phyloP scores from a whole-genome alignment of 2,329 filamentous ascomycete species.

The Emmonsiellopsis sp. region DNA sequence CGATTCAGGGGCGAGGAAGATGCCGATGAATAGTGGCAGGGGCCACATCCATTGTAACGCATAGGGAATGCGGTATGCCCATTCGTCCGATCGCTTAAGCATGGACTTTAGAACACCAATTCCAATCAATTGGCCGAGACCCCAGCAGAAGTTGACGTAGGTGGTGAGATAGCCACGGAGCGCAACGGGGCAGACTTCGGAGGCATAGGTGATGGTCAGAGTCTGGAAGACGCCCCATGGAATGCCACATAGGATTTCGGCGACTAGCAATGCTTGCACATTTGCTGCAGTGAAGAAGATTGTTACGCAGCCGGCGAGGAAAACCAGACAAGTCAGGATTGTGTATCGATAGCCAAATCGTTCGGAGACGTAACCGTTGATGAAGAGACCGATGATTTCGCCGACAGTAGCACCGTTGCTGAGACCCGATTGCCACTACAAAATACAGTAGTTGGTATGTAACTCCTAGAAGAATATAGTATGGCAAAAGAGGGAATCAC shows the following conservation, averaged over 20 bases:
- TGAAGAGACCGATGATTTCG: conserved; percentile 42
- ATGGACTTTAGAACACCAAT: conserved; percentile 42
- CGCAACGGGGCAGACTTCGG: conserved; percentile 38
- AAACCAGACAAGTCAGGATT: conserved; percentile 37
- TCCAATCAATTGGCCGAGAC: conserved; percentile 42
- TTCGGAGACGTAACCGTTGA: conserved; percentile 43
- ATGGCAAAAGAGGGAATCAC: conserved; percentile 4
- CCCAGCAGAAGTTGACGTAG: conserved; percentile 39
- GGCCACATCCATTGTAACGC: conserved; percentile 47
- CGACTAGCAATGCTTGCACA: conserved; percentile 38
- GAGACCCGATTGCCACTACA: conserved; percentile 37
- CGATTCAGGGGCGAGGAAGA: conserved; percentile 41
- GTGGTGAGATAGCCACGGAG: conserved; percentile 37
- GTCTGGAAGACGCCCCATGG: conserved; percentile 46
- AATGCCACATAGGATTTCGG: conserved; percentile 42
- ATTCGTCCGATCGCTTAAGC: conserved; percentile 37
- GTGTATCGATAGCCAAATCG: conserved; percentile 44
- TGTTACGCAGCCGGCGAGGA: conserved; percentile 39
- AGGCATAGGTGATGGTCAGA: conserved; percentile 37
- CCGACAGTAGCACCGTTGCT: conserved; percentile 35
- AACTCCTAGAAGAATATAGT: not conserved
- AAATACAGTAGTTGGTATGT: conserved; percentile 2
- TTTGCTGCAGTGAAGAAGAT: conserved; percentile 44
- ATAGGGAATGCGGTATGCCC: conserved; percentile 45
- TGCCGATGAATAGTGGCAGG: conserved; percentile 38